phyloP scores from a whole-genome alignment of 2,329 filamentous ascomycete genomes.

The Fusarium sp. region DNA sequence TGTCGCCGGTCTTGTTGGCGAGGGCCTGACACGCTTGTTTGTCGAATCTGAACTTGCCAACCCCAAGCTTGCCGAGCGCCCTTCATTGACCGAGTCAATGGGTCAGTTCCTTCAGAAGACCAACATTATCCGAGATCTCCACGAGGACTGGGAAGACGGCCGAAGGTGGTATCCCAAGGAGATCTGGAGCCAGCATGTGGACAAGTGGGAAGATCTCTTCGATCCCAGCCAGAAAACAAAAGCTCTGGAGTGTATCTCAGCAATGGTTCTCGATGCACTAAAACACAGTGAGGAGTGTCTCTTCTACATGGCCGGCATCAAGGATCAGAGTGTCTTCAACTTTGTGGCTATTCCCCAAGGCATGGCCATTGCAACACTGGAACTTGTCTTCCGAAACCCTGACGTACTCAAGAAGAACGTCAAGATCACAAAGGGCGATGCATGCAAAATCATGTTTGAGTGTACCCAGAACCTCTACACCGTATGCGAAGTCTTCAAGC shows the following conservation, averaged over 20 bases:
- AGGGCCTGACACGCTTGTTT: conserved; percentile 91
- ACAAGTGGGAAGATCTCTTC: conserved; percentile 91
- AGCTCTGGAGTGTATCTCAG: conserved; percentile 88
- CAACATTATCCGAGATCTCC: conserved; percentile 97
- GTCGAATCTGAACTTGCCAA: conserved; percentile 91
- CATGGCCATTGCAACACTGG: conserved; percentile 97
- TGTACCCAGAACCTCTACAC: conserved; percentile 90
- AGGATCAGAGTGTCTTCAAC: conserved; percentile 98
- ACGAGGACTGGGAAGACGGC: conserved; percentile 89
- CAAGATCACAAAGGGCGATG: conserved; percentile 97
- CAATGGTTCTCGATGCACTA: conserved; percentile 94
- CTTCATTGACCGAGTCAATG: conserved; percentile 93
- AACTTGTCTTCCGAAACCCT: conserved; percentile 92
- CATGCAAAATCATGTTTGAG: conserved; percentile 91
- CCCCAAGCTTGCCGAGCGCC: conserved; percentile 82
- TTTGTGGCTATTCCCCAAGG: conserved; percentile 96
- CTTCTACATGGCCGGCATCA: conserved; percentile 96
- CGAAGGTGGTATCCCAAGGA: conserved; percentile 95
- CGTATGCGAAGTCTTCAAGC: conserved; percentile 86
- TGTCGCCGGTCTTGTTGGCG: conserved; percentile 97
- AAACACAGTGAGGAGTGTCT: conserved; percentile 91
- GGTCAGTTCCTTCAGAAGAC: conserved; percentile 98
- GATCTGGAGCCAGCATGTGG: conserved; percentile 96
- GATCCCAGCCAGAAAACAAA: conserved; percentile 82
- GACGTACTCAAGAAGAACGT: conserved; percentile 87